Evolutionary conservation across 1,284 basidiomycete genomes (phyloP).

Genomic region (Ceratobasidium papillatum): DNA sequence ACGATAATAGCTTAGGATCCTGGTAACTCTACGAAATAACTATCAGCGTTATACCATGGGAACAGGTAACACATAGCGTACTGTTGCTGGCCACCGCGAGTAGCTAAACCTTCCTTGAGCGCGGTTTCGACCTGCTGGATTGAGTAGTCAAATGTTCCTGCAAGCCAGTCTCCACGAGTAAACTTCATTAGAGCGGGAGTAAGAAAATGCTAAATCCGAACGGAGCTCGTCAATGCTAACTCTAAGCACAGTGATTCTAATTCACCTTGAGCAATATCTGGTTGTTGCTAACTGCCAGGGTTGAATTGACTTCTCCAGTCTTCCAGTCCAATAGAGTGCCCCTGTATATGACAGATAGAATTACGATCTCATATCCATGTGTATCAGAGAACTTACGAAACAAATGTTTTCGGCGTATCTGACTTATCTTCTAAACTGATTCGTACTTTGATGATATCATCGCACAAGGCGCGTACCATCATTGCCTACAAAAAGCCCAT

Average conservation of each 20-base stretch:
- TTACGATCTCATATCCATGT: too few species aligned
- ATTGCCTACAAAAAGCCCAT: background rate
- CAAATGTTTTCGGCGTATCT: background rate
- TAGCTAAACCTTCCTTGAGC: conserved; percentile 6
- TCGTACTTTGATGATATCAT: conserved; percentile 34
- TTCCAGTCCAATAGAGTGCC: conserved; percentile 34
- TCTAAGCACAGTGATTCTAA: background rate
- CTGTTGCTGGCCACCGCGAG: background rate
- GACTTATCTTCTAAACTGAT: background rate
- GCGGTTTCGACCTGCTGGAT: conserved; percentile 21
- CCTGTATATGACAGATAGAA: too few species aligned
- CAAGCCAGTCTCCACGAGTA: conserved; percentile 36
- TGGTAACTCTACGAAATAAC: conserved; percentile 24
- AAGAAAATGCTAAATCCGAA: conserved; percentile 8
- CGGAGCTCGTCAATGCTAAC: background rate
- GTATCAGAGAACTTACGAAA: conserved; percentile 7
- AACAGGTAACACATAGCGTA: background rate
- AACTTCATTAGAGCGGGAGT: conserved; percentile 25
- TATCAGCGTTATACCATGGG: background rate
- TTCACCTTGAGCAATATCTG: conserved; percentile 17
- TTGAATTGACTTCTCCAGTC: background rate
- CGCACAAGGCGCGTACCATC: conserved; percentile 30
- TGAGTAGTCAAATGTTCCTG: conserved; percentile 22
- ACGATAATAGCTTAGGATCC: conserved; percentile 40
- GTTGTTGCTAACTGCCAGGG: background rate